A percentile compares a stretch with the other conserved stretches of the same genome.
phyloP scores from a whole-genome alignment of 768 basidiomycete species.

The Kockovaella imperatae region DNA sequence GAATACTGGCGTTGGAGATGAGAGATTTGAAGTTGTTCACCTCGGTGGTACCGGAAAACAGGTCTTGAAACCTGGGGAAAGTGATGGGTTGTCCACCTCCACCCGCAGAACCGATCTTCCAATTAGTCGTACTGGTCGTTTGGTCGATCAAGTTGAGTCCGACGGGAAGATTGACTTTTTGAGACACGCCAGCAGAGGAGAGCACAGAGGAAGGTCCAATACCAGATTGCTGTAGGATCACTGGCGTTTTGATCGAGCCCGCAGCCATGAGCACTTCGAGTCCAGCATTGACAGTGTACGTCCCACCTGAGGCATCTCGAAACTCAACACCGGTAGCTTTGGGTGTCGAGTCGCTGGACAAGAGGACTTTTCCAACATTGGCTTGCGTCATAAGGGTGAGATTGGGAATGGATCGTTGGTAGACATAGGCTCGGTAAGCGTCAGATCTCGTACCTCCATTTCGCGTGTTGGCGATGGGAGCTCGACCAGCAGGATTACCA shows the following conservation, averaged over 20 bases:
- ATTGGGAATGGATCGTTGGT: slow-evolving; percentile 22
- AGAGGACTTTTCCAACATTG: slow-evolving; percentile 27
- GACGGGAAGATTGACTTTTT: slow-evolving; percentile 29
- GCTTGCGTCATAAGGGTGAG: slow-evolving; percentile 21
- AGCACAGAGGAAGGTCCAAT: slow-evolving; percentile 29
- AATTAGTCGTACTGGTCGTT: slow-evolving; percentile 30
- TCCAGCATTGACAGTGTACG: slow-evolving; percentile 29
- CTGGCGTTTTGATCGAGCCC: slow-evolving; percentile 33
- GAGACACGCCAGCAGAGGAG: slow-evolving; percentile 21
- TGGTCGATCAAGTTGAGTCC: slow-evolving; percentile 39
- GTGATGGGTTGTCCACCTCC: slow-evolving; percentile 21
- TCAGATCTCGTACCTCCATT: slow-evolving; percentile 24
- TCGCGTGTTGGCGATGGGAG: slow-evolving; percentile 32
- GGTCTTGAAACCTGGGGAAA: slow-evolving; percentile 22
- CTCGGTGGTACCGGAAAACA: not conserved
- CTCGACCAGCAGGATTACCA: slow-evolving; percentile 27
- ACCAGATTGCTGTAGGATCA: slow-evolving; percentile 37
- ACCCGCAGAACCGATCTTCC: slow-evolving; percentile 6
- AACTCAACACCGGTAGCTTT: slow-evolving; percentile 35
- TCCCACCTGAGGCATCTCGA: slow-evolving; percentile 10
- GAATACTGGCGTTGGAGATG: not conserved
- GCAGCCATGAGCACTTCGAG: slow-evolving; percentile 39
- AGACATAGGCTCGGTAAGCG: slow-evolving; percentile 36
- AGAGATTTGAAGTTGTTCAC: not conserved
- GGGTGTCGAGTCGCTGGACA: slow-evolving; percentile 17